Evolutionary conservation across 176 grass and related monocot genomes (phyloP).

Genomic region (Phoenix roebelenii): DNA sequence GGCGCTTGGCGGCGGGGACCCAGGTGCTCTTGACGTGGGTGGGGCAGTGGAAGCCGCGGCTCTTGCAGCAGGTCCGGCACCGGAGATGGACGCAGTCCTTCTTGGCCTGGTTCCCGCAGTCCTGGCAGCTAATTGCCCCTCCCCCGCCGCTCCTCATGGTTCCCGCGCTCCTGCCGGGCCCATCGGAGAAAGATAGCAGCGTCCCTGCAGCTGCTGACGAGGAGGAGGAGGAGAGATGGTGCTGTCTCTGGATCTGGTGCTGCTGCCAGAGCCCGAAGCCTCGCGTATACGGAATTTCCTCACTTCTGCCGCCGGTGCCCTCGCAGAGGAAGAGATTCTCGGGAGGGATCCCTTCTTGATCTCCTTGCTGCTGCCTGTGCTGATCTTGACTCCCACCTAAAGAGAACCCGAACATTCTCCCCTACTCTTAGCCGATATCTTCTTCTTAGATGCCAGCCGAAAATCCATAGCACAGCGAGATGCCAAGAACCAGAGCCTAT

Average conservation of each 20-base stretch:
- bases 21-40: conserved; percentile 95
- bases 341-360: conserved; percentile 22
- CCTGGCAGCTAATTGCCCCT: conserved; percentile 69
- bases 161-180: not conserved
- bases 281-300: not conserved
- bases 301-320: conserved; percentile 3
- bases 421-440: conserved; percentile 8
- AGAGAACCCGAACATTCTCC: conserved; percentile 87
- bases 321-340: conserved; percentile 52
- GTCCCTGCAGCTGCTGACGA: conserved; percentile 17
- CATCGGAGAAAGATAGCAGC: conserved; percentile 44
- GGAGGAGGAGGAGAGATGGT: conserved; percentile 16
- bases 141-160: not conserved
- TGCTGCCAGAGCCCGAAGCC: conserved; percentile 91
- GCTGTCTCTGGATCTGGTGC: conserved; percentile 29
- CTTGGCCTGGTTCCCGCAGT: conserved; percentile 98
- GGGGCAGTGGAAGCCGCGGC: conserved; percentile 56
- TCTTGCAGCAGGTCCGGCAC: conserved; percentile 96
- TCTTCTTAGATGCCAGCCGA: too few species aligned
- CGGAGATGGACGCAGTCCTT: conserved; percentile 78
- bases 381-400: conserved; percentile 54
- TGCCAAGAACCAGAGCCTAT: too few species aligned
- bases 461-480: too few species aligned
- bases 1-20: conserved; percentile 79
- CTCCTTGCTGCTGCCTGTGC: conserved; percentile 7